Conservation (phyloP, 2,329 filamentous ascomycete species). For the Calonectria pteridis region DNA sequence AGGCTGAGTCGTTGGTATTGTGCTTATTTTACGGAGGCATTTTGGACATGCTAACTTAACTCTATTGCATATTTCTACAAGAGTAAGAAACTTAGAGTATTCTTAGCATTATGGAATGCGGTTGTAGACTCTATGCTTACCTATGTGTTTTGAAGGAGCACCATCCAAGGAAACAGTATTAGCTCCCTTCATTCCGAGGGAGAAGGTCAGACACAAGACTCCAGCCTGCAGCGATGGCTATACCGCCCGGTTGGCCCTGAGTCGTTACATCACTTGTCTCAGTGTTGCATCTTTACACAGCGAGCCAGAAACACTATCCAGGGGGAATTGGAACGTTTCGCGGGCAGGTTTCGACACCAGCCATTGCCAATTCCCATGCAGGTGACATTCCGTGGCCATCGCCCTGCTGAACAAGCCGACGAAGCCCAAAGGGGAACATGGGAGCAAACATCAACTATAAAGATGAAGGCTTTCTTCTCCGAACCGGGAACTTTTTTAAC, state of each 20-base stretch:
- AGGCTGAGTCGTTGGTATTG: neutral
- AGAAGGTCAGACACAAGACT: neutral
- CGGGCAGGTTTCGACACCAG: neutral
- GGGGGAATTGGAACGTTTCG: conserved; percentile 3
- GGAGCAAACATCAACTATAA: neutral
- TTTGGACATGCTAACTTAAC: neutral
- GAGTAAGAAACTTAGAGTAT: neutral
- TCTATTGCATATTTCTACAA: neutral
- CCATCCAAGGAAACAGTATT: neutral
- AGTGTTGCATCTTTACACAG: neutral
- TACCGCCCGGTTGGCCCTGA: neutral
- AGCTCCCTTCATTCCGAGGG: neutral
- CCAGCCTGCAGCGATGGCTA: neutral
- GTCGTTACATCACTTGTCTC: neutral
- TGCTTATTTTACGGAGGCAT: neutral
- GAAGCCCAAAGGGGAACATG: neutral
- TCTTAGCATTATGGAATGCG: neutral
- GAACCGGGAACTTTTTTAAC: neutral
- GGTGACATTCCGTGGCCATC: conserved; percentile 3
- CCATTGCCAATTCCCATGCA: neutral
- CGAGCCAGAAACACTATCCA: neutral
- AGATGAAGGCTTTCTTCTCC: neutral
- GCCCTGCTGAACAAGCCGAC: neutral
- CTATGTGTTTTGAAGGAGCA: neutral
- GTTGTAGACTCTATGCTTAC: no score